Evolutionary conservation across 352 stramenopile genomes (phyloP).

Genomic region (Pythium monospermum): DNA sequence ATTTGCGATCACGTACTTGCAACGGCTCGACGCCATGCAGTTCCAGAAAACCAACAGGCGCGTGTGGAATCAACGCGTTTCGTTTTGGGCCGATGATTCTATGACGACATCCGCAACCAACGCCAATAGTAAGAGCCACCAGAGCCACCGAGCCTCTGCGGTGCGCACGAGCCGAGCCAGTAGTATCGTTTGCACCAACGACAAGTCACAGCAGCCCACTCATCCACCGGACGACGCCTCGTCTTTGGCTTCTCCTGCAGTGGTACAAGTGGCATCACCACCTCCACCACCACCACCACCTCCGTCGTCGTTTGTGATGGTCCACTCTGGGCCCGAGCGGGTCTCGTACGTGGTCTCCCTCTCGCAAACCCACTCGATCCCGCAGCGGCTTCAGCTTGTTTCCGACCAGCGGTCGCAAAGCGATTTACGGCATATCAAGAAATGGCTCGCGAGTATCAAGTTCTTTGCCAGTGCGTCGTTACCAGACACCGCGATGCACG

Average conservation of each 20-base stretch:
- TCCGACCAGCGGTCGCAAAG: slow-evolving; percentile 28
- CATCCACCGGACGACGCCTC: no score
- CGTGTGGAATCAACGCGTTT: slow-evolving; percentile 40
- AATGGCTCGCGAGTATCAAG: slow-evolving; percentile 58
- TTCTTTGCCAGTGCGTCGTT: slow-evolving; percentile 60
- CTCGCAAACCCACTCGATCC: slow-evolving; percentile 27
- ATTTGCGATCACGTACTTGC: slow-evolving; percentile 54
- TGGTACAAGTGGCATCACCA: no score
- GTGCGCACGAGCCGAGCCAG: no score
- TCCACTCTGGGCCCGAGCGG: slow-evolving; percentile 33
- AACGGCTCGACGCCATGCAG: slow-evolving; percentile 45
- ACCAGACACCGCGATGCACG: slow-evolving; percentile 43
- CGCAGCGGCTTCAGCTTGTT: slow-evolving; percentile 32
- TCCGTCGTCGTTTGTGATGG: slow-evolving; percentile 32
- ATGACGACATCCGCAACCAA: neutral
- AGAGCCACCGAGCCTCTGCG: no score
- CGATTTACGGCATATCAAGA: slow-evolving; percentile 55
- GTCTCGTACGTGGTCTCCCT: slow-evolving; percentile 33
- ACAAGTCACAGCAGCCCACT: neutral
- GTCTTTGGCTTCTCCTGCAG: no score
- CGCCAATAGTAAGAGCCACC: neutral
- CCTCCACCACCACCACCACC: neutral
- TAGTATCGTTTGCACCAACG: neutral
- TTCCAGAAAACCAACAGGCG: slow-evolving; percentile 32
- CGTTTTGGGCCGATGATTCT: slow-evolving; percentile 35